A percentile compares a stretch with the other conserved stretches of the same genome.
phyloP scores from a whole-genome alignment of 805 yeast species.

The Ogataea henricii region DNA sequence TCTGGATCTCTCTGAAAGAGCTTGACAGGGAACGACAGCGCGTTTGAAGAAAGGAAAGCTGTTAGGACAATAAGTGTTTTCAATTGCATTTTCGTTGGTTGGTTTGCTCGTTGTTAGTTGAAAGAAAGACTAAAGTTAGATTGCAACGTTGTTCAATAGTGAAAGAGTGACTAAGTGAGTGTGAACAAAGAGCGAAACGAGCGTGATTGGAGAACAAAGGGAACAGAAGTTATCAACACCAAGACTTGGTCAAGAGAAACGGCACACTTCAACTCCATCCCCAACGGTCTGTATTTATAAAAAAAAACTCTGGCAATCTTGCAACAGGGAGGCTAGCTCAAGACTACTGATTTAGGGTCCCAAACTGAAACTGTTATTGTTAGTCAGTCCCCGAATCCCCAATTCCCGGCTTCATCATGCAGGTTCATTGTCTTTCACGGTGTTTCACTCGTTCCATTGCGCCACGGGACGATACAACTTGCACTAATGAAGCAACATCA shows the following conservation, averaged over 20 bases:
- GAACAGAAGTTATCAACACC: not conserved
- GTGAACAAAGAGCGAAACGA: conserved; percentile 1
- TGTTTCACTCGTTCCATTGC: not conserved
- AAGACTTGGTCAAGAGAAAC: too few relatives aligned
- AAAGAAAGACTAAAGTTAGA: conserved; percentile 10
- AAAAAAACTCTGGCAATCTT: not conserved
- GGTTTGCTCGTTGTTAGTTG: not conserved
- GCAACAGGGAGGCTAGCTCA: conserved; percentile 1
- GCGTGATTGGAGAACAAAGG: conserved; percentile 1
- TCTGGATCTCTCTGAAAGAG: conserved; percentile 9
- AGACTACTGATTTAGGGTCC: not conserved
- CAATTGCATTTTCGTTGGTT: conserved; percentile 14
- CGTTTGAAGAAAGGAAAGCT: conserved; percentile 14
- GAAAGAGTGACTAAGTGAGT: conserved; percentile 9
- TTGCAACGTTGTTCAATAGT: not conserved
- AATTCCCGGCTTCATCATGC: conserved; percentile 1
- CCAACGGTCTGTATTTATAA: conserved; percentile 4
- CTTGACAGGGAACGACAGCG: conserved; percentile 18
- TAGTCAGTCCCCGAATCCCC: not conserved
- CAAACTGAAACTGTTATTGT: not conserved
- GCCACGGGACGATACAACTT: not conserved
- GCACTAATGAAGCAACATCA: not conserved
- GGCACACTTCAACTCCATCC: too few relatives aligned
- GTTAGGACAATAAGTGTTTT: conserved; percentile 8
- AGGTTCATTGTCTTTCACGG: not conserved